Evolutionary conservation across 345 rosid species (phyloP), one percentile per base, ranked within the genome.

Genomic region (Pistacia atlantica): DNA sequence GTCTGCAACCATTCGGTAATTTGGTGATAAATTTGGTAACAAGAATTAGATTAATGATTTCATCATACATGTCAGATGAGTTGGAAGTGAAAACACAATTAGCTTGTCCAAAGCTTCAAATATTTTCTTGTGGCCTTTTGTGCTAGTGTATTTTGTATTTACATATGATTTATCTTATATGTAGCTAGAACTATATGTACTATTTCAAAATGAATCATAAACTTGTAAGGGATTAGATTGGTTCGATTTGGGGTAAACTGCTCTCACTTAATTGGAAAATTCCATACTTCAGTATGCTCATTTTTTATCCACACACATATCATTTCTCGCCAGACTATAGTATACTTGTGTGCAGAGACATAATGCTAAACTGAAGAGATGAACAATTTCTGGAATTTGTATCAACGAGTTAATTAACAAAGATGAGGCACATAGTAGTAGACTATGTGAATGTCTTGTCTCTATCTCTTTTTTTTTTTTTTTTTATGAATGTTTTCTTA

Each of bases 171-270:
- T 20, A 65, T 65, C 42, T 9, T 61, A 12, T 61, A 63, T 42
- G 14, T 37, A 45, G 52, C 28, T 38, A 38, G 52, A 42, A 16
- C 2, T n/a, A 3, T 38, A n/a, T 11, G 45, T 65, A 20, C 31
- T 38, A 54, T 65, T 65, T 42, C 38, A 17, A 65, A 65, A 18
- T 65, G 52, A 65, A 65, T 38, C 31, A 65, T 45, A 65, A 45
- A 18, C 69, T 20, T 20, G 17, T 37, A 28, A 35, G 35, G 20
- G 46, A 12, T 63, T 63, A 31, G 35, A 60, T 25, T 28, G 17
- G 37, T 25, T 22, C 6, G 11, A 60, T 8, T 60, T 11, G 25
- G 35, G 37, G 37, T 8, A 60, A 60, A 60, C 8, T 60, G 17
- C 17, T 37, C 37, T 22, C 31, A 3, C 14, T 60, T 33, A 11